These are phyloP conservation scores for Halenospora varia DNA, from an alignment of 495 filamentous ascomycete species.

Conservation along the genomic window DNA sequence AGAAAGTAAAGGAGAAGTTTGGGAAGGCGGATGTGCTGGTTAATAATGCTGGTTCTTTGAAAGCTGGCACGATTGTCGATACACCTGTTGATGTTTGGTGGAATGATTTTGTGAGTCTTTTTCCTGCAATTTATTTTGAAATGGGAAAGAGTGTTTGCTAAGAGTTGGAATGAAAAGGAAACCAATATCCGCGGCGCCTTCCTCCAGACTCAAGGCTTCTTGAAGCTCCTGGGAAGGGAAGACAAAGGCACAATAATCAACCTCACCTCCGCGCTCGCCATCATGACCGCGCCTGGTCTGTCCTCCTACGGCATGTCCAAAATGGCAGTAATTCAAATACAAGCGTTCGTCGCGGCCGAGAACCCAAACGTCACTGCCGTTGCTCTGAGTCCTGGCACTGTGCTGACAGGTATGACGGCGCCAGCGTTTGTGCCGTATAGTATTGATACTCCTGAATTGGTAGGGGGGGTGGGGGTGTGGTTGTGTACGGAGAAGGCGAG, in stretches of 20 bases:
- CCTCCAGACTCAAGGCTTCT: constrained; percentile 34
- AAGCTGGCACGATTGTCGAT: constrained; percentile 22
- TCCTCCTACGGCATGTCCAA: constrained; percentile 37
- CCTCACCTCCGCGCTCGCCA: constrained; percentile 30
- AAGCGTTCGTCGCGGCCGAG: constrained; percentile 17
- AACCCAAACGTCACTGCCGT: constrained; percentile 36
- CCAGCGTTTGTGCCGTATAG: constrained; percentile 7
- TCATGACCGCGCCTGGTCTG: constrained; percentile 27
- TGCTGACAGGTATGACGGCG: constrained; percentile 16
- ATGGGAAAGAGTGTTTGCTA: background rate
- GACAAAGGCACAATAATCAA: constrained; percentile 37
- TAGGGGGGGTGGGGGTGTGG: constrained; percentile 37
- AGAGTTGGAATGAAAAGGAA: constrained; percentile 41
- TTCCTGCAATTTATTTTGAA: background rate
- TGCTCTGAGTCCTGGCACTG: constrained; percentile 36
- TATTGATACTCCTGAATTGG: constrained; percentile 25
- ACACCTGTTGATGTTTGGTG: constrained; percentile 27
- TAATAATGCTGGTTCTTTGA: constrained; percentile 37
- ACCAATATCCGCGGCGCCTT: constrained; percentile 40
- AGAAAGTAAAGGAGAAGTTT: constrained; percentile 31
- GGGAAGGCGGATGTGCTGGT: constrained; percentile 40
- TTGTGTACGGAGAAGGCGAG: constrained; percentile 31
- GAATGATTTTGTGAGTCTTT: constrained; percentile 27
- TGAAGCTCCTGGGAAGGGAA: constrained; percentile 23
- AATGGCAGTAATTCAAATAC: constrained; percentile 8